phyloP scores from a whole-genome alignment of 2,329 filamentous ascomycete genomes.

The Dryadomyces quercivorus region DNA sequence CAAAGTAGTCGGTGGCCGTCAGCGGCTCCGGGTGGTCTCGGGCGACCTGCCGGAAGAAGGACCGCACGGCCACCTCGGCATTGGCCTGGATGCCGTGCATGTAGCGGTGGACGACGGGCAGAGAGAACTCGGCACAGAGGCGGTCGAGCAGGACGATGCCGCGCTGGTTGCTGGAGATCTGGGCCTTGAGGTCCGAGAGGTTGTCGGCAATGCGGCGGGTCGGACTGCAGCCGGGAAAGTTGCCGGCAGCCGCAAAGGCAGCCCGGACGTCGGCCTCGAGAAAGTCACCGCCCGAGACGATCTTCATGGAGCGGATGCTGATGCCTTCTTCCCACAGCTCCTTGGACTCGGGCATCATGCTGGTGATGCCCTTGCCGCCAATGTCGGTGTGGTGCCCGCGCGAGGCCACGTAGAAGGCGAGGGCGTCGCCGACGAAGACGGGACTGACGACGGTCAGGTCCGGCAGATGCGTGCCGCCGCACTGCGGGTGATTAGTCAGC shows the following conservation, averaged over 20 bases:
- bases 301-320: constrained; percentile 51
- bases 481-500: constrained; percentile 73
- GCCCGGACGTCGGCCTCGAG: constrained; percentile 60
- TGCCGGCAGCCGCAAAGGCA: background rate
- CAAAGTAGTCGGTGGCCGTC: constrained; percentile 23
- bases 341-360: constrained; percentile 65
- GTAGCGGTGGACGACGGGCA: constrained; percentile 30
- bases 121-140: constrained; percentile 57
- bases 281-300: constrained; percentile 66
- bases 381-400: constrained; percentile 76
- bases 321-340: constrained; percentile 54
- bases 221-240: constrained; percentile 46
- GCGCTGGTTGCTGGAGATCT: background rate
- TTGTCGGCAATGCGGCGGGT: constrained; percentile 63
- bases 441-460: constrained; percentile 77
- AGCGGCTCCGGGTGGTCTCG: constrained; percentile 32
- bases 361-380: constrained; percentile 68
- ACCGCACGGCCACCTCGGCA: constrained; percentile 59
- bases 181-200: constrained; percentile 41
- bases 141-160: constrained; percentile 13
- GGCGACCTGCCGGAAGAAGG: constrained; percentile 53
- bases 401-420: constrained; percentile 72
- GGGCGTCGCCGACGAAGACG: constrained; percentile 55
- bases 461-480: constrained; percentile 70
- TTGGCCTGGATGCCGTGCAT: constrained; percentile 69